Base-by-base conservation (phyloP, 2,329 filamentous ascomycete genomes). In the Arthrobotrys pseudoclavata region DNA sequence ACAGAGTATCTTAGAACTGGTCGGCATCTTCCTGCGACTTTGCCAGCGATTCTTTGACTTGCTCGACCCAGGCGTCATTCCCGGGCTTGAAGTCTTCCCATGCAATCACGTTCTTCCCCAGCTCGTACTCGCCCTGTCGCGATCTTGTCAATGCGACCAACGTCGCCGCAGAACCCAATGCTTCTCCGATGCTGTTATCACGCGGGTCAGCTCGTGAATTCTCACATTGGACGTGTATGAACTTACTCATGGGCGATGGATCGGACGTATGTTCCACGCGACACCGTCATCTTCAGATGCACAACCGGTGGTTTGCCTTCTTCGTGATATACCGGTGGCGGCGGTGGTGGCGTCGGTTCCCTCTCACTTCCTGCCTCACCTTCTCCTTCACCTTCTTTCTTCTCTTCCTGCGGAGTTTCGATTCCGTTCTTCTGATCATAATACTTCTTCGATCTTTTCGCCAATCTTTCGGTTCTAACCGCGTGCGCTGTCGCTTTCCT, bases 231-330 rank as follows among this genome's bases (percentile, higher is more conserved):
- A 45, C 42, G 26, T 13, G 45, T 31, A 24, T 57, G 29, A 45
- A 70, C 60, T 60, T 81, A 81, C 80, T 99, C 96, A 83, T 98
- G 94, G 81, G 93, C 94, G 80, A 99, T 89, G 72, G 92, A 96
- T 79, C 96, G 91, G 13, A 99, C 94, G 84, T 99, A 99, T 86
- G 97, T 99, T 45, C 96, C 96, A 0, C 94, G 97, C 1, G 94
- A 94, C 63, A 97, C 95, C 0, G 92, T 97, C 89, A 99, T 93
- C 71, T 92, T 90, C 76, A 99, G 89, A 82, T 89, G 91, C 60
- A 89, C 92, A 0, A 95, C 96, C 0, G 95, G 89, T 0, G 93
- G 90, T 0, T 64, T 79, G 3, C 68, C 63, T 88, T 89, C 82
- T 90, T 85, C 83, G 86, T 78, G 75, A 34, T 71, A 76, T n/a